Conservation (phyloP, 225 moss, liverwort and hornwort genomes). For the Bryum argenteum region DNA sequence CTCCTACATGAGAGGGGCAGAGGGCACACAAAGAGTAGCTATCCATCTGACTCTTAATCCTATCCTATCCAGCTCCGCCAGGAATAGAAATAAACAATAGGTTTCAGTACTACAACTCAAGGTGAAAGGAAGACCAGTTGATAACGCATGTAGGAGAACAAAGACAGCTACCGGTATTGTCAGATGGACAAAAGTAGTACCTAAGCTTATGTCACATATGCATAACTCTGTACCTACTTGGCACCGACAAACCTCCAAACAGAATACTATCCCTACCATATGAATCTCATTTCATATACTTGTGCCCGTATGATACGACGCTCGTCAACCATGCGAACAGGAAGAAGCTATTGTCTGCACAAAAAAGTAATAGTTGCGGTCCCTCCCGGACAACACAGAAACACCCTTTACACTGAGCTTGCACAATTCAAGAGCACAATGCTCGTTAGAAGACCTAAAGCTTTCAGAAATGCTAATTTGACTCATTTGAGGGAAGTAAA, state of each 20-base stretch:
- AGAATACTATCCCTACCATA: not conserved
- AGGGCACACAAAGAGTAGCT: slow-evolving; percentile 7
- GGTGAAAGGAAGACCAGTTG: not conserved
- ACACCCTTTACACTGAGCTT: not conserved
- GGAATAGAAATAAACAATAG: not conserved
- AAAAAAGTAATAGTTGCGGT: not conserved
- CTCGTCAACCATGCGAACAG: not conserved
- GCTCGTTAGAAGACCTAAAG: not conserved
- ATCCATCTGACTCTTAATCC: not conserved
- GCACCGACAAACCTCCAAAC: not conserved
- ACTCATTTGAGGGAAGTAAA: not conserved
- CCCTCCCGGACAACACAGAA: slow-evolving; percentile 7
- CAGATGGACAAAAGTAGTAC: not conserved
- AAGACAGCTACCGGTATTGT: no score
- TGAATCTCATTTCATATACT: not conserved
- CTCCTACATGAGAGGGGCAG: no score
- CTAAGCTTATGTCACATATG: not conserved
- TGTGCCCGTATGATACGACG: not conserved
- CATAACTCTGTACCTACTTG: not conserved
- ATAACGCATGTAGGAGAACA: not conserved
- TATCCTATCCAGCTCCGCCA: not conserved
- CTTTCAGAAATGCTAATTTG: not conserved
- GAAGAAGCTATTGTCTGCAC: not conserved
- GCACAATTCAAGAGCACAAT: not conserved
- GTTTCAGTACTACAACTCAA: slow-evolving; percentile 4